A percentile compares a stretch with the other conserved stretches of the same genome.
Evolutionary conservation across 306 rosid genomes (phyloP).

Genomic region (Lathyrus sativus): DNA sequence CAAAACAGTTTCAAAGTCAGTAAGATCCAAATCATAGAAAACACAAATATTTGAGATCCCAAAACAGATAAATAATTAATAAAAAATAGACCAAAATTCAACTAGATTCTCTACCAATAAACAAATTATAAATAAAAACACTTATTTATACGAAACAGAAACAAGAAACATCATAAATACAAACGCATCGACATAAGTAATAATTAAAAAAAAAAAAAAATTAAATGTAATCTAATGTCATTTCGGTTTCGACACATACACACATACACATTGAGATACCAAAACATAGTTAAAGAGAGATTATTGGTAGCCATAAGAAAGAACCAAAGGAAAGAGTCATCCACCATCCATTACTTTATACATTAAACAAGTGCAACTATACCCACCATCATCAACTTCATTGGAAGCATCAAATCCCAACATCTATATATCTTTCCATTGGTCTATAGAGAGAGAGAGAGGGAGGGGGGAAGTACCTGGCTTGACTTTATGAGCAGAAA

Average conservation of each 20-base stretch:
- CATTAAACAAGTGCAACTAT: constrained; percentile 16
- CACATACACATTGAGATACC: background rate
- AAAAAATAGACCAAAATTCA: background rate
- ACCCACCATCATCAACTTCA: constrained; percentile 26
- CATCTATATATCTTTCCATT: background rate
- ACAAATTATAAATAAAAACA: background rate
- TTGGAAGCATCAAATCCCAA: constrained; percentile 42
- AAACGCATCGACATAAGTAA: too few relatives aligned
- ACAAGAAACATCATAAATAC: too few relatives aligned
- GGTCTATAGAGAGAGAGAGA: background rate
- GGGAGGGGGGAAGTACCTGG: background rate
- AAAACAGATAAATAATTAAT: constrained; percentile 9
- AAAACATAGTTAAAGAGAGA: constrained; percentile 33
- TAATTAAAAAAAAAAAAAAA: too few relatives aligned
- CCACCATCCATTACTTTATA: constrained; percentile 33
- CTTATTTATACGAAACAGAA: too few relatives aligned
- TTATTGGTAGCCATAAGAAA: constrained; percentile 20
- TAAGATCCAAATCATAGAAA: constrained; percentile 36
- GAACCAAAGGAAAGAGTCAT: constrained; percentile 31
- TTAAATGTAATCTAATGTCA: too few relatives aligned
- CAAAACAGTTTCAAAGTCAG: constrained; percentile 22
- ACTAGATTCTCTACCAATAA: background rate
- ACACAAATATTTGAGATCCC: constrained; percentile 44
- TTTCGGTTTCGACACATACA: too few relatives aligned
- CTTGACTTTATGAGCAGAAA: constrained; percentile 27